Base-by-base conservation (phyloP, 2,329 filamentous ascomycete genomes). In the Fusarium fracticaudum region DNA sequence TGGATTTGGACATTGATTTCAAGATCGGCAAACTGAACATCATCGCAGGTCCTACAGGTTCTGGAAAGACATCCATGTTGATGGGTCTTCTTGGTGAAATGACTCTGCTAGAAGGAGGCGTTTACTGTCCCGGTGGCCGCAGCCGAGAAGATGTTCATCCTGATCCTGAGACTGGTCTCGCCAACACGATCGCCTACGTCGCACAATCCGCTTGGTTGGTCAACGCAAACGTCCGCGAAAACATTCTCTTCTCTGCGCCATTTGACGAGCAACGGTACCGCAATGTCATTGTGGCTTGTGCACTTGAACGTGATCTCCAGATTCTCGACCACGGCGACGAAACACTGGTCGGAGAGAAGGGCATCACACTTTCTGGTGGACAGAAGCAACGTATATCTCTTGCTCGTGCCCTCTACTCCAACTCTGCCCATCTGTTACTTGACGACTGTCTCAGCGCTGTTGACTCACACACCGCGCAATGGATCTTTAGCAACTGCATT, bases 11-110 rank as follows among this genome's bases (percentile, higher is more conserved):
- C 75, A 83, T 98, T 61, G 90, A 93, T 69, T 99, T 99, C 83
- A 87, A 90, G 64, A 89, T 97, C 64, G 95, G 94, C 67, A 91
- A 95, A 78, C 89, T 99, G 69, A 99, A 98, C 80, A 92, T 99
- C 57, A 93, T 99, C 77, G 93, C 95, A 44, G 96, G 96, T 3
- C 93, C 96, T 5, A 99, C 96, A 7, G 96, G 96, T 20, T 96
- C 93, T 60, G 96, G 96, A 75, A 99, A 99, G 86, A 98, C 96
- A 0, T 98, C 96, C 1, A 86, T 99, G 79, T 87, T 99, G 26
- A 98, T 99, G 96, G 96, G 95, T 35, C 86, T 99, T 33, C 89
- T 99, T 5, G 96, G 96, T 69, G 96, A 99, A 84, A 99, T 99
- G 96, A 96, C 93, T 2, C 84, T 95, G 58, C 84, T 98, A 31